phyloP scores from a whole-genome alignment of 1,284 basidiomycete genomes.

The Ustilago tritici region DNA sequence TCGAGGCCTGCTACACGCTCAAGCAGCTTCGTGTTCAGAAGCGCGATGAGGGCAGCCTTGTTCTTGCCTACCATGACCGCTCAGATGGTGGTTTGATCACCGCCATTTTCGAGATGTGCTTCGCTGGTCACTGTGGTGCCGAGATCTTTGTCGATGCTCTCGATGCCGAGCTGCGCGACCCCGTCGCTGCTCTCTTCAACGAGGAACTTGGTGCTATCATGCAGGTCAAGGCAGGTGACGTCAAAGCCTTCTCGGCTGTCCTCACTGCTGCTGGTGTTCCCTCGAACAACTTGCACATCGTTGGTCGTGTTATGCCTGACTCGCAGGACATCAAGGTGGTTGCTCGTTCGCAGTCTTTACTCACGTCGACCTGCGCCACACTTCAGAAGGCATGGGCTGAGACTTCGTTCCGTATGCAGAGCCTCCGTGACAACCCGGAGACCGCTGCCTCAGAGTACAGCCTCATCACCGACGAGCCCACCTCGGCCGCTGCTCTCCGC shows the following conservation, averaged over 20 bases:
- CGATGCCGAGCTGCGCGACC: constrained; percentile 71
- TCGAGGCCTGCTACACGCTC: constrained; percentile 79
- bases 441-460: constrained; percentile 85
- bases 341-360: constrained; percentile 40
- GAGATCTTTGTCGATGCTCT: constrained; percentile 77
- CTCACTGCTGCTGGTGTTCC: constrained; percentile 83
- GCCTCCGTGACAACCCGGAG: constrained; percentile 84
- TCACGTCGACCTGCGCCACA: constrained; percentile 73
- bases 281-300: constrained; percentile 77
- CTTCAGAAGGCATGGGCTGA: constrained; percentile 92
- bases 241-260: constrained; percentile 75
- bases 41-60: constrained; percentile 74
- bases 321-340: constrained; percentile 76
- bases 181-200: constrained; percentile 82
- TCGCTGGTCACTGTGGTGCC: constrained; percentile 87
- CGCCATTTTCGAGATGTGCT: constrained; percentile 93
- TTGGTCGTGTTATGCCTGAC: constrained; percentile 74
- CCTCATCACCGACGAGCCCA: constrained; percentile 74
- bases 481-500: constrained; percentile 70
- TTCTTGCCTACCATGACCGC: constrained; percentile 96
- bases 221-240: constrained; percentile 80
- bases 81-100: constrained; percentile 96
- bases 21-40: constrained; percentile 71
- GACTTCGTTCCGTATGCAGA: constrained; percentile 92
- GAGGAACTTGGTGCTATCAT: constrained; percentile 95